These are phyloP conservation scores for Yamadazyma nakazawae DNA, from an alignment of 805 yeast genomes.

Conservation along the genomic window DNA sequence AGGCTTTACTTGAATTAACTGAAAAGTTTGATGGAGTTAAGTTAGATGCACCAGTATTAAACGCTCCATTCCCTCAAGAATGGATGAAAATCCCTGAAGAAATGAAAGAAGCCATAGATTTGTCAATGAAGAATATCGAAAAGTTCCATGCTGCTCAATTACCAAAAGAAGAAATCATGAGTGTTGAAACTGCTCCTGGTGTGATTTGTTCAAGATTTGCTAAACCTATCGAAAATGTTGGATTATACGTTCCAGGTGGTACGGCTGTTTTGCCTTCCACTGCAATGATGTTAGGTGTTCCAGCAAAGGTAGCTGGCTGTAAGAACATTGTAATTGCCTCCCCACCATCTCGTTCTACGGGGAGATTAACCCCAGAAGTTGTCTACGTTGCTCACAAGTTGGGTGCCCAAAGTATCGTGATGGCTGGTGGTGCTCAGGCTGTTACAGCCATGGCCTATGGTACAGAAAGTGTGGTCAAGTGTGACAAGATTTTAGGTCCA, in stretches of 20 bases:
- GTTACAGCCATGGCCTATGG: conserved; percentile 99
- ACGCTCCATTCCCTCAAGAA: conserved; percentile 83
- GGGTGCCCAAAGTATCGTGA: conserved; percentile 84
- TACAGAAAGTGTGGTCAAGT: conserved; percentile 86
- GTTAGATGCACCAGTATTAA: conserved; percentile 66
- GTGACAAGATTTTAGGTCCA: conserved; percentile 96
- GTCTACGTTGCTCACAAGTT: conserved; percentile 95
- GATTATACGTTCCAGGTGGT: conserved; percentile 97
- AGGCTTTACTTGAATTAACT: conserved; percentile 83
- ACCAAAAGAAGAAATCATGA: conserved; percentile 61
- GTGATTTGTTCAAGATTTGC: conserved; percentile 93
- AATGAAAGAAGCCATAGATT: conserved; percentile 79
- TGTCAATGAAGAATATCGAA: conserved; percentile 83
- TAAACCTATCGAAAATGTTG: conserved; percentile 91
- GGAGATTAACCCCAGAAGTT: conserved; percentile 92
- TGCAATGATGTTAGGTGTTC: conserved; percentile 96
- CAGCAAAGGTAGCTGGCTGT: conserved; percentile 97
- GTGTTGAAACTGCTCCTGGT: conserved; percentile 92
- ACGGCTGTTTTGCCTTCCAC: conserved; percentile 98
- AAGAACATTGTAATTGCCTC: conserved; percentile 88
- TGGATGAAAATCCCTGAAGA: conserved; percentile 71
- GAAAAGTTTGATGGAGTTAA: conserved; percentile 86
- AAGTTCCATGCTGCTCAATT: conserved; percentile 94
- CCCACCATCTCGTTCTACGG: conserved; percentile 88
- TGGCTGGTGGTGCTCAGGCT: conserved; percentile 99